Percentiles rank a stretch among this genome's conserved stretches.
Evolutionary conservation across 768 basidiomycete genomes (phyloP).

Genomic region (Lactarius psammicola): DNA sequence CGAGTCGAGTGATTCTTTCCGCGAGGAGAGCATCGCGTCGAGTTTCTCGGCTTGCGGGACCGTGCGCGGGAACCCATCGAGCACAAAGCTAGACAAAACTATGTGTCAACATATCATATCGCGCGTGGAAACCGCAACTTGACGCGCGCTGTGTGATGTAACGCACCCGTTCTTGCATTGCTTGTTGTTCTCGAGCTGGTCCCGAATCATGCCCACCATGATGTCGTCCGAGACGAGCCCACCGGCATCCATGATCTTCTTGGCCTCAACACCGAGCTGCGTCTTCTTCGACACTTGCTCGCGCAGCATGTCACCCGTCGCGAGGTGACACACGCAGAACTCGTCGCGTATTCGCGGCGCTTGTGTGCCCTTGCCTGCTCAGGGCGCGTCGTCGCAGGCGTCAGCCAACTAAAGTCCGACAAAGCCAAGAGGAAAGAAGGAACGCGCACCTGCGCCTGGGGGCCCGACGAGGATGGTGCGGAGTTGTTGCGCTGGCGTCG

Average conservation of each 20-base stretch:
- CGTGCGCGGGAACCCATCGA: slow-evolving; percentile 99
- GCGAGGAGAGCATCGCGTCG: slow-evolving; percentile 79
- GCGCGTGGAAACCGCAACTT: too few species aligned
- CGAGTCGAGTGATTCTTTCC: slow-evolving; percentile 88
- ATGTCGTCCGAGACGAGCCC: slow-evolving; percentile 96
- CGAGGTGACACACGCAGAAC: slow-evolving; percentile 97
- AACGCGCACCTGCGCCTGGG: slow-evolving; percentile 85
- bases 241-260: slow-evolving; percentile 97
- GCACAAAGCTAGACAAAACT: slow-evolving; percentile 69
- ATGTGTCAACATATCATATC: background rate
- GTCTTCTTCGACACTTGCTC: slow-evolving; percentile 90
- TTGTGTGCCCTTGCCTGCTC: slow-evolving; percentile 99
- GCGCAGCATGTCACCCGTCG: slow-evolving; percentile 98
- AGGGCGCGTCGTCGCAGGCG: too few species aligned
- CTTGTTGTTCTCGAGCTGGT: slow-evolving; percentile 91
- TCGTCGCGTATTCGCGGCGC: slow-evolving; percentile 89
- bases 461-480: slow-evolving; percentile 94
- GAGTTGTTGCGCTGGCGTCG: slow-evolving; percentile 73
- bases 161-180: slow-evolving; percentile 93
- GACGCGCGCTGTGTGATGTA: too few species aligned
- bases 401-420: too few species aligned
- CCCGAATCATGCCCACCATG: slow-evolving; percentile 96
- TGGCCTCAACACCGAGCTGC: slow-evolving; percentile 83
- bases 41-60: slow-evolving; percentile 96
- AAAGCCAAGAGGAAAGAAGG: background rate